These are phyloP conservation scores for Wickerhamomyces mucosus DNA, from an alignment of 805 yeast genomes.

Conservation along the genomic window DNA sequence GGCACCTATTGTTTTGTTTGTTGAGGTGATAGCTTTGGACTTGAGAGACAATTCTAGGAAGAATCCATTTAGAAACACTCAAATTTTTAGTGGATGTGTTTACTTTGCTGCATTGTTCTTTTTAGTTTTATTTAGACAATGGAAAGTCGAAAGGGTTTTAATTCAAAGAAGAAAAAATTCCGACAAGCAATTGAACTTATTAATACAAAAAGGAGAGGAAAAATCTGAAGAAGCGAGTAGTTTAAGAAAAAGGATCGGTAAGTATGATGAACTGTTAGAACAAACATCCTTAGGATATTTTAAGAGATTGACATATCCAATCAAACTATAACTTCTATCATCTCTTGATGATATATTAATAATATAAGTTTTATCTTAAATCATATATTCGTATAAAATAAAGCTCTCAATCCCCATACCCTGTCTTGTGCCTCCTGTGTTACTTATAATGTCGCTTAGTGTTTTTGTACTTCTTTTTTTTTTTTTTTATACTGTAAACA, in stretches of 20 bases:
- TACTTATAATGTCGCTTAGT: too few species aligned
- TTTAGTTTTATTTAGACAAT: conserved; percentile 39
- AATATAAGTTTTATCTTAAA: too few species aligned
- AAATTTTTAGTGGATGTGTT: conserved; percentile 47
- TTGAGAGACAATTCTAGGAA: conserved; percentile 22
- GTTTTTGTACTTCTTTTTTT: too few species aligned
- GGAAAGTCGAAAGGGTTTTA: conserved; percentile 30
- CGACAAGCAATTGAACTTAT: neutral
- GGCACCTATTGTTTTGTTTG: conserved; percentile 30
- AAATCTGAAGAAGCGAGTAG: conserved; percentile 1
- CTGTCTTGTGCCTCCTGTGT: too few species aligned
- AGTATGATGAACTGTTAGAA: conserved; percentile 6
- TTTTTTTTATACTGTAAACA: too few species aligned
- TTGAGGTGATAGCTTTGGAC: conserved; percentile 48
- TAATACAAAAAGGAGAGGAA: conserved; percentile 1
- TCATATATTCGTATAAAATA: too few species aligned
- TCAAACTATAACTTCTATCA: conserved; percentile 6
- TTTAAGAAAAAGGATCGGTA: neutral
- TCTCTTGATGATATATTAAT: too few species aligned
- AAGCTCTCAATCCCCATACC: too few species aligned
- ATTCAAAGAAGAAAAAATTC: conserved; percentile 1
- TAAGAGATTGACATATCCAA: conserved; percentile 9
- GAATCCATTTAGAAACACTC: conserved; percentile 46
- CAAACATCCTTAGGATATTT: conserved; percentile 3
- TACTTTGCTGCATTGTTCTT: conserved; percentile 32